Evolutionary conservation across 805 yeast species (phyloP).

Genomic region (Tetrapisispora pingtungensis): DNA sequence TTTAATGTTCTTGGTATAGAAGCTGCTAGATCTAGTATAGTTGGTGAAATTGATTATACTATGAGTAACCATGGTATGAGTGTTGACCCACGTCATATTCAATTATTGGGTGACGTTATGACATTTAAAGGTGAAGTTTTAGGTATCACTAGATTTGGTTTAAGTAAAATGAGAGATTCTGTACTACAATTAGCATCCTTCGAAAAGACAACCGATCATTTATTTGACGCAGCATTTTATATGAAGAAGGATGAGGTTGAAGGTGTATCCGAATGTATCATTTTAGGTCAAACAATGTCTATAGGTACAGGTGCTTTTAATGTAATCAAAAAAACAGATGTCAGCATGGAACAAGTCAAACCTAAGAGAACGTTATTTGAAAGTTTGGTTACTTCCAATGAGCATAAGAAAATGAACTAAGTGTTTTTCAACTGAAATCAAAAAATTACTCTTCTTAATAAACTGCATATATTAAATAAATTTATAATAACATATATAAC

Average conservation of each 20-base stretch:
- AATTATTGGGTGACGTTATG: slow-evolving; percentile 95
- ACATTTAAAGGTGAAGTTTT: slow-evolving; percentile 96
- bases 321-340: slow-evolving; percentile 51
- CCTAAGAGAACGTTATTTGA: slow-evolving; percentile 41
- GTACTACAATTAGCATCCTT: slow-evolving; percentile 94
- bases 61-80: slow-evolving; percentile 99
- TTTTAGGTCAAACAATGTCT: slow-evolving; percentile 94
- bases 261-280: slow-evolving; percentile 97
- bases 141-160: slow-evolving; percentile 96
- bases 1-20: slow-evolving; percentile 88
- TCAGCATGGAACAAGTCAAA: slow-evolving; percentile 34
- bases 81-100: slow-evolving; percentile 98
- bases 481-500: not conserved
- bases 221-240: slow-evolving; percentile 95
- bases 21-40: slow-evolving; percentile 90
- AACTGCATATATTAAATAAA: not conserved
- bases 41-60: slow-evolving; percentile 90
- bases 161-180: slow-evolving; percentile 97
- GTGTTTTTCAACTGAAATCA: too few species aligned
- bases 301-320: slow-evolving; percentile 97
- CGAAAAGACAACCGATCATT: slow-evolving; percentile 96
- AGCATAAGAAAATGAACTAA: not conserved
- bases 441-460: not conserved
- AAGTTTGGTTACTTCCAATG: slow-evolving; percentile 17
- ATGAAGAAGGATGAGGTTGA: slow-evolving; percentile 94